Percentiles rank a stretch among this genome's conserved stretches.
Evolutionary conservation across 352 stramenopile species (phyloP).

Genomic region (Phytophthora quininea): DNA sequence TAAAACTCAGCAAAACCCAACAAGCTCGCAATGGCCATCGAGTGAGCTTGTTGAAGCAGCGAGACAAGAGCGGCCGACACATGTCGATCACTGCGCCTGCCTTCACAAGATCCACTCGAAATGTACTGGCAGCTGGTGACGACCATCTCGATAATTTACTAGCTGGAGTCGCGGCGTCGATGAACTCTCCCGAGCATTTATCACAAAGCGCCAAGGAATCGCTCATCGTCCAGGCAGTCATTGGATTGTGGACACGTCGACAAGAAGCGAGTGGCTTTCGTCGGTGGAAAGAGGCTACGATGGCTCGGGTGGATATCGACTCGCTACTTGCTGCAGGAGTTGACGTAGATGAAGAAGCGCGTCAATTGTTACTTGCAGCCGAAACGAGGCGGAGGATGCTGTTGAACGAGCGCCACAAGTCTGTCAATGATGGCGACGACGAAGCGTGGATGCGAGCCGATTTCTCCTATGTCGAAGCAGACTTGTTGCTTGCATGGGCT

Average conservation of each 20-base stretch:
- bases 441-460: constrained; percentile 21
- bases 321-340: constrained; percentile 18
- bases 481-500: constrained; percentile 51
- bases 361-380: constrained; percentile 31
- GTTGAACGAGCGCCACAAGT: constrained; percentile 7
- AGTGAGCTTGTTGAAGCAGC: background rate
- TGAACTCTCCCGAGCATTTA: constrained; percentile 19
- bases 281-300: constrained; percentile 29
- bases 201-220: constrained; percentile 13
- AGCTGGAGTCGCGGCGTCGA: constrained; percentile 19
- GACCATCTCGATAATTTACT: constrained; percentile 34
- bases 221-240: constrained; percentile 25
- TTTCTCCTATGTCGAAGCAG: constrained; percentile 38
- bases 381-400: constrained; percentile 30
- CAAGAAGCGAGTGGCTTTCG: constrained; percentile 27
- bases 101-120: constrained; percentile 28
- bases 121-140: constrained; percentile 24
- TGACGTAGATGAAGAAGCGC: constrained; percentile 29
- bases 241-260: constrained; percentile 28
- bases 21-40: background rate
- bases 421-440: constrained; percentile 4
- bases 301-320: constrained; percentile 21
- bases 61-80: background rate
- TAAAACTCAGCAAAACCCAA: constrained; percentile 14
- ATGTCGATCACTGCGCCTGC: constrained; percentile 11